Percentiles rank a stretch among this genome's conserved stretches.
phyloP scores from a whole-genome alignment of 169 alveolate species.

The Cryptosporidium ubiquitum region DNA sequence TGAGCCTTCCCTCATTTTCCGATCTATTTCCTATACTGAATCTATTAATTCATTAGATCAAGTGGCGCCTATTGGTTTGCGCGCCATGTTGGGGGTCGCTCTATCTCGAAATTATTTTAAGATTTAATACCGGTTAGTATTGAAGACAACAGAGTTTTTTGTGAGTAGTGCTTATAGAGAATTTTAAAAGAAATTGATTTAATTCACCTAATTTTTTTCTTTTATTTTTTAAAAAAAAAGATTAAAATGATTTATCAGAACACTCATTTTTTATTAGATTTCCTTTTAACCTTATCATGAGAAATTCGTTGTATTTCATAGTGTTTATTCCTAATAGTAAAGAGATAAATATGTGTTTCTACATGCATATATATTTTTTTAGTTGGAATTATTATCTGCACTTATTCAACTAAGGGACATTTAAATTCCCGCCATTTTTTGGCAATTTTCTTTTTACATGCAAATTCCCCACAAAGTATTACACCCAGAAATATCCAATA shows the following conservation, averaged over 20 bases:
- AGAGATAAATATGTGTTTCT: no score
- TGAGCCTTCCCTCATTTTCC: conserved; percentile 14
- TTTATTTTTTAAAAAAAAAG: no score
- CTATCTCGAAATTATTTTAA: conserved; percentile 11
- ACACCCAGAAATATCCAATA: conserved; percentile 4
- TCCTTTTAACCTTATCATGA: no score
- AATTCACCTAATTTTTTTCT: no score
- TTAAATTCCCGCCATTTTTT: conserved; percentile 5
- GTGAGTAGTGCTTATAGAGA: neutral
- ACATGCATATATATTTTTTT: no score
- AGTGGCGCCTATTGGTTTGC: neutral
- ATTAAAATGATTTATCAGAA: no score
- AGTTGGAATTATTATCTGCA: neutral
- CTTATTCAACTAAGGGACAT: neutral
- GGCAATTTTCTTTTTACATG: neutral
- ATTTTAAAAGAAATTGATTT: no score
- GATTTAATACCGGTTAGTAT: neutral
- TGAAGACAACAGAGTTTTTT: neutral
- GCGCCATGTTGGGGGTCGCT: neutral
- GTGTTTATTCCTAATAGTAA: no score
- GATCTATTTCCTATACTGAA: conserved; percentile 59
- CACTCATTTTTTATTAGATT: no score
- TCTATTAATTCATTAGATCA: conserved; percentile 74
- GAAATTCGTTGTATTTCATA: no score
- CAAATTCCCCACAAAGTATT: conserved; percentile 24